Base-by-base conservation (phyloP, 176 grass and related monocot genomes). In the Canna indica region DNA sequence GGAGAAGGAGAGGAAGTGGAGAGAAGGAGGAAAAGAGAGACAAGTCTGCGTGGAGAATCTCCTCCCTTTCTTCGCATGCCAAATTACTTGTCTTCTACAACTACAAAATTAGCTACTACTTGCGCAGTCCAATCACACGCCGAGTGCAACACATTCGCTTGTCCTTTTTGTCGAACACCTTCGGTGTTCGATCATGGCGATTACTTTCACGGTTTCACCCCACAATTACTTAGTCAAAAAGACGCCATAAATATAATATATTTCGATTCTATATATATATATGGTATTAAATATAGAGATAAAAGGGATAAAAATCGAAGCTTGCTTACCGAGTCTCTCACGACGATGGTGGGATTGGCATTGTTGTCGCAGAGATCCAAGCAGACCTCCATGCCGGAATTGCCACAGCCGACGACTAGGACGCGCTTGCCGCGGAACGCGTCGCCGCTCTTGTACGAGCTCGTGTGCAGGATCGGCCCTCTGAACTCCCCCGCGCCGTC, bases 381-480 rank as follows among this genome's bases (percentile, higher is more conserved):
- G 2, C 72, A 81, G 13, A 97, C 75, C 73, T 97, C 93, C 93
- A 92, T 97, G 0, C 86, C 93, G 0, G 93, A 97, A 52, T 97
- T 97, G 10, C 93, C 93, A 22, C 88, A 92, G 18, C 93, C 93
- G 24, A 97, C 84, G 48, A 97, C 86, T 31, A 97, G 83, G n/a
- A 82, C 93, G 8, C 72, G 68, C 77, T 90, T 92, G 7, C 78
- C 86, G 3, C 58, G 10, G 34, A 83, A 97, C 2, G 0, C 58
- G 38, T 83, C 77, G n/a, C 93, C 93, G 56, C 64, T 90, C 32
- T 75, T 80, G 82, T 97, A 97, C 2, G 64, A 44, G 57, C 88
- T 85, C 2, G 93, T 90, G 76, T 97, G 93, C 41, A 92, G 76
- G 16, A 90, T 46, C n/a, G 73, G 39, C 0, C 93, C 93, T 35